phyloP scores from a whole-genome alignment of 495 filamentous ascomycete genomes.

The Xylaria castorea region DNA sequence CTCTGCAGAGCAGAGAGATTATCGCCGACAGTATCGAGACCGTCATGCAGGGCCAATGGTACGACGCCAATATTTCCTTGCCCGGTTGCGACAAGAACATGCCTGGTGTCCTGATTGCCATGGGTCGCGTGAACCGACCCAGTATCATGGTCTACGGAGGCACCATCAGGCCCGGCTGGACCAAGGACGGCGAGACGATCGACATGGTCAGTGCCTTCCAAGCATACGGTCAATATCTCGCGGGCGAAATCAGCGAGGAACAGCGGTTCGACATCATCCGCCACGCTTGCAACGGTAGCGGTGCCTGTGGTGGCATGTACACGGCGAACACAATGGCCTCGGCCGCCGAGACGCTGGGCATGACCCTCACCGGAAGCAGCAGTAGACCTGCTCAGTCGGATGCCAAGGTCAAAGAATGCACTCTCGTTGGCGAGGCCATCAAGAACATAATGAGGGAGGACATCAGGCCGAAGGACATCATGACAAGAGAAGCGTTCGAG shows the following conservation, averaged over 20 bases:
- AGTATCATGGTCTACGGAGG: slow-evolving; percentile 98
- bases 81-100: slow-evolving; percentile 99
- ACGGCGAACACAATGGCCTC: slow-evolving; percentile 99
- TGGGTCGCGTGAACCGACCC: slow-evolving; percentile 93
- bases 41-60: slow-evolving; percentile 99
- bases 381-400: slow-evolving; percentile 89
- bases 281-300: slow-evolving; percentile 89
- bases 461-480: slow-evolving; percentile 85
- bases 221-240: slow-evolving; percentile 93
- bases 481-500: slow-evolving; percentile 92
- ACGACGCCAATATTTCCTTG: slow-evolving; percentile 96
- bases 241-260: slow-evolving; percentile 89
- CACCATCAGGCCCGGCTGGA: slow-evolving; percentile 90
- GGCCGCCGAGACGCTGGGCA: slow-evolving; percentile 95
- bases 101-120: slow-evolving; percentile 97
- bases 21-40: slow-evolving; percentile 99
- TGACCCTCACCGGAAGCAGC: slow-evolving; percentile 92
- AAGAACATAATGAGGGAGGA: slow-evolving; percentile 85
- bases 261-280: slow-evolving; percentile 93
- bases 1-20: slow-evolving; percentile 89
- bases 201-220: slow-evolving; percentile 98
- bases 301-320: slow-evolving; percentile 99
- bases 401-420: slow-evolving; percentile 85
- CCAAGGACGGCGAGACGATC: slow-evolving; percentile 75
- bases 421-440: slow-evolving; percentile 83